Base-by-base conservation (phyloP, 164 flowering plant species). In the Brasenia schreberi region DNA sequence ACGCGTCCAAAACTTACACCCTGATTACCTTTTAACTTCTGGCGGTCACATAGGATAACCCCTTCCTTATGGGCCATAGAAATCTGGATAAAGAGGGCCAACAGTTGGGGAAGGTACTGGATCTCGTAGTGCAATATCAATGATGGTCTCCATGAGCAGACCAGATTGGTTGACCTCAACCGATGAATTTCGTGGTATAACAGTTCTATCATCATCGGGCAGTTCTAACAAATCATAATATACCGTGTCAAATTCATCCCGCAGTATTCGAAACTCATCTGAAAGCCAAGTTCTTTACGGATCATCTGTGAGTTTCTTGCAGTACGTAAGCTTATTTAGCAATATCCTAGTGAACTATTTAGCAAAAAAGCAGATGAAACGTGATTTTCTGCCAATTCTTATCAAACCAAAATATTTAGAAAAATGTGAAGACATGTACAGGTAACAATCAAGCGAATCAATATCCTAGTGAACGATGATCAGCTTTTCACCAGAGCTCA, bases 131-230 rank as follows among this genome's bases (percentile, higher is more conserved):
- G 96, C 91, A 59, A 94, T 87, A 70, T 94, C 98, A 80, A 94
- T 91, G 82, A 91, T 19, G 63, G 97, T 89, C 75, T 94, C 98
- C 98, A 94, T 94, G 33, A 94, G 93, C 75, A 94, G 96, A 59
- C 98, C 98, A 61, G 98, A 94, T 76, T 91, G 98, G 76, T 94
- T 94, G 71, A 94, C 97, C 71, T 94, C 98, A 70, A 94, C 69
- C 72, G 87, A 69, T 42, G 97, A 83, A 73, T 94, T 94, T 53
- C 80, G 77, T 5, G 98, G 98, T 75, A 93, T 93, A 70, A 90
- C 75, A 65, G 76, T 79, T 66, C 87, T 93, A 27, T 91, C 97
- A 81, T 93, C 96, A 71, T 89, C 97, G 74, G 90, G 82, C 98
- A 90, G 66, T 61, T 73, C 72, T 59, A n/a, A n/a, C 27, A 44